A percentile compares a stretch with the other conserved stretches of the same genome.
Conservation (phyloP, 495 filamentous ascomycete species). For the Penicillium nucicola region DNA sequence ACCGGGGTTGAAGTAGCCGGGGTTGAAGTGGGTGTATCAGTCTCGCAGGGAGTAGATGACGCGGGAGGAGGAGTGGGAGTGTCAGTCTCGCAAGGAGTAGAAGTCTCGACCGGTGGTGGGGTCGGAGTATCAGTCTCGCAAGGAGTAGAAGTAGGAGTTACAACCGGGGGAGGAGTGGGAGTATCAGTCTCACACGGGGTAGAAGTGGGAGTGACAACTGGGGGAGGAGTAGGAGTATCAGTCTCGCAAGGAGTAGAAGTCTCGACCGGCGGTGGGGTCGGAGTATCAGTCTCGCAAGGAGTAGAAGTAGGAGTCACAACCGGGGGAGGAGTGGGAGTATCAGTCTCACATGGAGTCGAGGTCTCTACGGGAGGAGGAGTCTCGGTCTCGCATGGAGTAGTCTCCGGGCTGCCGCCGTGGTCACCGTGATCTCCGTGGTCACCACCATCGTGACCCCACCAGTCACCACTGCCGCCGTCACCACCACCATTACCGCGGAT, state of each 20-base stretch:
- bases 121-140: conserved; percentile 4
- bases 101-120: not conserved
- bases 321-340: conserved; percentile 1
- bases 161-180: conserved; percentile 1
- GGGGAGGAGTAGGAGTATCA: conserved; percentile 2
- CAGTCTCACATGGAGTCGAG: conserved; percentile 2
- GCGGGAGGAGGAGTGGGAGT: not conserved
- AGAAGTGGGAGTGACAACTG: conserved; percentile 2
- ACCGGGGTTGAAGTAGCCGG: conserved; percentile 11
- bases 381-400: conserved; percentile 10
- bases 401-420: not conserved
- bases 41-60: conserved; percentile 15
- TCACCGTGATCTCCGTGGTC: not conserved
- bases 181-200: conserved; percentile 15
- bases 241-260: conserved; percentile 8
- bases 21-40: conserved; percentile 5
- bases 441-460: not conserved
- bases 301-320: conserved; percentile 1
- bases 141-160: conserved; percentile 1
- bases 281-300: conserved; percentile 5
- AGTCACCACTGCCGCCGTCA: conserved; percentile 2
- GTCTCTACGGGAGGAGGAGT: not conserved
- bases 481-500: conserved; percentile 8
- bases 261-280: conserved; percentile 3
- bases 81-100: conserved; percentile 3